phyloP scores from a whole-genome alignment of 805 yeast species.

The Zygosaccharomyces gambellarensis region DNA sequence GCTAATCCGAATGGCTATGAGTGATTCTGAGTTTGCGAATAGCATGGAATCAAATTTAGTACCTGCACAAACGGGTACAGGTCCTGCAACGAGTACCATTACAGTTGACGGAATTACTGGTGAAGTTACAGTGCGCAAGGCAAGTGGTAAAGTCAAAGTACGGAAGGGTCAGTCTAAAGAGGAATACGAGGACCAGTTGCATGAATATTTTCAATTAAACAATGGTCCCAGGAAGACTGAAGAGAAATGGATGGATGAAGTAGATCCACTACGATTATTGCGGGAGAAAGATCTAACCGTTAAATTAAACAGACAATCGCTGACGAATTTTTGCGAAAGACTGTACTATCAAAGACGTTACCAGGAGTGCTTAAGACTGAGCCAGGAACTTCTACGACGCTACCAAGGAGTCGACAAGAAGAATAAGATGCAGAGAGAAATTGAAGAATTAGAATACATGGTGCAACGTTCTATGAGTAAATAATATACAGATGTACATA shows the following conservation, averaged over 20 bases:
- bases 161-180: conserved; percentile 72
- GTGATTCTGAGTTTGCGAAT: neutral
- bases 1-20: neutral
- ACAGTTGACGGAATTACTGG: conserved; percentile 33
- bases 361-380: conserved; percentile 43
- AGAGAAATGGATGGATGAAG: conserved; percentile 27
- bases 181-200: conserved; percentile 49
- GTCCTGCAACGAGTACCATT: conserved; percentile 21
- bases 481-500: conserved; percentile 2
- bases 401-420: conserved; percentile 35
- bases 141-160: conserved; percentile 43
- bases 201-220: conserved; percentile 40
- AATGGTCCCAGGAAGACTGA: conserved; percentile 58
- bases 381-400: conserved; percentile 37
- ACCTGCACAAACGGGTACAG: conserved; percentile 1
- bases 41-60: neutral
- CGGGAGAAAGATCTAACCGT: conserved; percentile 18
- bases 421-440: conserved; percentile 45
- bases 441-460: conserved; percentile 43
- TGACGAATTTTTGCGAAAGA: conserved; percentile 59
- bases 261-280: conserved; percentile 5
- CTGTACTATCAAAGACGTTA: conserved; percentile 56
- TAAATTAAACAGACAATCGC: conserved; percentile 52
- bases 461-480: conserved; percentile 10
- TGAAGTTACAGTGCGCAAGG: conserved; percentile 41